Evolutionary conservation across 352 stramenopile genomes (phyloP).

Genomic region (Globisporangium takayamanum): DNA sequence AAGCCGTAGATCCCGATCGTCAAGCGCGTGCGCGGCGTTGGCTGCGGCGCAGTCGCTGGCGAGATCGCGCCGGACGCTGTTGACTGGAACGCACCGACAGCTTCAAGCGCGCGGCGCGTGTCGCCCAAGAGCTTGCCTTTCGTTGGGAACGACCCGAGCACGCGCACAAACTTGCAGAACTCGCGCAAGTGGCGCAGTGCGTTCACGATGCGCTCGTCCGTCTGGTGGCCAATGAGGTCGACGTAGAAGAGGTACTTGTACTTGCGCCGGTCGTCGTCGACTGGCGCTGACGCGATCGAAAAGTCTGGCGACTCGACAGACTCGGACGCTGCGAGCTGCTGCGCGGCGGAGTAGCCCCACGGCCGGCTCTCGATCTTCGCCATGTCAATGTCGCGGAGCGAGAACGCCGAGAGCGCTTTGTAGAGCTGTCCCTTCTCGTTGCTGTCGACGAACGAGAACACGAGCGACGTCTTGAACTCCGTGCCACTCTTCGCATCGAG

Average conservation of each 20-base stretch:
- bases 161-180: constrained; percentile 76
- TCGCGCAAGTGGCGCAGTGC: constrained; percentile 78
- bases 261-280: constrained; percentile 33
- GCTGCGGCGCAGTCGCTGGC: constrained; percentile 15
- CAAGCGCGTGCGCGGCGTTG: constrained; percentile 43
- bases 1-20: constrained; percentile 97
- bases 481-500: constrained; percentile 22
- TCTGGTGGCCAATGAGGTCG: constrained; percentile 58
- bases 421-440: constrained; percentile 55
- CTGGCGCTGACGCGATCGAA: constrained; percentile 13
- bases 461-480: constrained; percentile 68
- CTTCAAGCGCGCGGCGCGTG: constrained; percentile 46
- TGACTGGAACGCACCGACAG: constrained; percentile 33
- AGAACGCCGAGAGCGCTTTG: constrained; percentile 55
- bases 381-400: constrained; percentile 54
- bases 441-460: constrained; percentile 66
- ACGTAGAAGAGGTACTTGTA: constrained; percentile 83
- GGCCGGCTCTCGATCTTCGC: constrained; percentile 73
- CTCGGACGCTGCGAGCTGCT: constrained; percentile 34
- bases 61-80: constrained; percentile 18
- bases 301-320: constrained; percentile 24
- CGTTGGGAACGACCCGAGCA: constrained; percentile 81
- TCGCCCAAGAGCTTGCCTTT: constrained; percentile 57
- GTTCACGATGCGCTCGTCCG: constrained; percentile 57
- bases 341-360: constrained; percentile 47